Conservation (phyloP, 73 alveolate genomes). For the Paramecium octaurelia region DNA sequence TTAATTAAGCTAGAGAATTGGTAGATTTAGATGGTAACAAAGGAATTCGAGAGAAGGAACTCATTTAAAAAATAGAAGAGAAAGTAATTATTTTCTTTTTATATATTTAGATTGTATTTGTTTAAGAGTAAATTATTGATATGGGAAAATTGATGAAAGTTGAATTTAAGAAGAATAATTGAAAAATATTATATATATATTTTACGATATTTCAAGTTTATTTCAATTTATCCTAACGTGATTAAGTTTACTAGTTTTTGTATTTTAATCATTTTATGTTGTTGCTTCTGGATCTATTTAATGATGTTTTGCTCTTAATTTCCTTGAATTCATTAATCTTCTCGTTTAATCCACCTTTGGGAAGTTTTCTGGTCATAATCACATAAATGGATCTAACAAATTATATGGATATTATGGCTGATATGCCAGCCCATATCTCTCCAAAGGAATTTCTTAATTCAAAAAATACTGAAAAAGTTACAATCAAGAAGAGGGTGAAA, state of each 20-base stretch:
- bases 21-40: not conserved
- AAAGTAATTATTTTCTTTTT: not conserved
- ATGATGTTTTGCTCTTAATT: no score
- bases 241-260: no score
- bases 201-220: not conserved
- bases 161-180: not conserved
- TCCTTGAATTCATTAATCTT: not conserved
- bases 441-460: no score
- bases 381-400: no score
- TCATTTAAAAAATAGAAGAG: not conserved
- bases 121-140: not conserved
- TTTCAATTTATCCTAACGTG: not conserved
- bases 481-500: no score
- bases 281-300: no score
- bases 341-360: not conserved
- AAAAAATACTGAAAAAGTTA: no score
- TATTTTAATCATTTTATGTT: not conserved
- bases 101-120: not conserved
- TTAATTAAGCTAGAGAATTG: constrained; percentile 31
- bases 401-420: no score
- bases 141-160: constrained; percentile 3
- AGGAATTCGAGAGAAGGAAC: not conserved
- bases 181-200: not conserved
- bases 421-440: no score
- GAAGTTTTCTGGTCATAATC: no score